Evolutionary conservation across 2,329 filamentous ascomycete genomes (phyloP), one percentile per base, ranked within the genome.

Genomic region (Cladosporium phlei): DNA sequence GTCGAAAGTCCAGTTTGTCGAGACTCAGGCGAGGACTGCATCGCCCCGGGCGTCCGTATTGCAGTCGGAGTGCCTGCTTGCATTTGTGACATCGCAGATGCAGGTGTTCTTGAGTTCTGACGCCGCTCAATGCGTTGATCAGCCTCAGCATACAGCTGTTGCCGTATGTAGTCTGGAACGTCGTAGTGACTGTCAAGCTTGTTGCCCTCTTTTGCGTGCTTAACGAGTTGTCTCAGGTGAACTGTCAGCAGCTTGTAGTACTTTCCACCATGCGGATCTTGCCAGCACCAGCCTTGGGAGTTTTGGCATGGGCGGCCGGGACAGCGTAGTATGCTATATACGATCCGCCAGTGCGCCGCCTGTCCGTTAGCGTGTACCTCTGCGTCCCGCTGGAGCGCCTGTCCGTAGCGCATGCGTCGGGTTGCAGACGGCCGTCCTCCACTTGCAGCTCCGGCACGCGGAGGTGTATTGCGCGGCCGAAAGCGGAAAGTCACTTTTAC

Each of bases 101-200:
- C 25, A 9, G 38, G 17, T 3, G 7, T 24, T 42, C 38, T 19
- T 4, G 33, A 12, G 5, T 35, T 20, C 14, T n/a, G 37, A 29
- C 11, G 19, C 17, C n/a, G n/a, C 14, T 21, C 22, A n/a, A 17
- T 19, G 37, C 37, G 37, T 39, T 39, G 37, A n/a, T 39, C 25
- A 19, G 37, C 37, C 22, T 39, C 37, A 16, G 22, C 37, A 39
- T 39, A 39, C 3, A 39, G 25, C 14, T 39, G 37, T 19, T 39
- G 37, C 21, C 22, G 37, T 3, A 39, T 24, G 14, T 14, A 11
- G 22, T 39, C 25, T n/a, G 37, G 37, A 5, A 39, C 12, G 22
- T 28, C 22, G 22, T 39, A 12, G 25, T 39, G 37, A 29, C 37
- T 39, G 8, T 39, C 37, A 12, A 35, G 19, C 14, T 20, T 39